Evolutionary conservation across 176 grass and related monocot genomes (phyloP).

Genomic region (Aegilops sharonensis): DNA sequence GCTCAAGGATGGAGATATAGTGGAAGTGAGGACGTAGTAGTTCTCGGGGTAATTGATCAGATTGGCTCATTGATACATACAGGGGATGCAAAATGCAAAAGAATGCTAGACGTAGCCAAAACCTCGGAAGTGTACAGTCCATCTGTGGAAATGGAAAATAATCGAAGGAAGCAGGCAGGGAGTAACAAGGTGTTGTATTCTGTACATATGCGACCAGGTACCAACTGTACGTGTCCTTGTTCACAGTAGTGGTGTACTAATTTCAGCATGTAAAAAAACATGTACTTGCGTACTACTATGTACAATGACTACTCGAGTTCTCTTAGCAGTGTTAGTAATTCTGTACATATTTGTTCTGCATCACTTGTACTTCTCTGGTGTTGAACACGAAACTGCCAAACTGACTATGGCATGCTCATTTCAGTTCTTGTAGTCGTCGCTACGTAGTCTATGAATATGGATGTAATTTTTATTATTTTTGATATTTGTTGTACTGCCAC

Average conservation of each 20-base stretch:
- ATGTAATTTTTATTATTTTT: too few relatives aligned
- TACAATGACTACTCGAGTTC: not conserved
- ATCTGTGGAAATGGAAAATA: slow-evolving; percentile 31
- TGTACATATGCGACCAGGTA: slow-evolving; percentile 36
- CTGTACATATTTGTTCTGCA: not conserved
- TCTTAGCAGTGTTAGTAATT: not conserved
- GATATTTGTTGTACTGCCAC: too few relatives aligned
- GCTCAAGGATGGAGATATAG: slow-evolving; percentile 96
- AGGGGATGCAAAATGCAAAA: slow-evolving; percentile 1
- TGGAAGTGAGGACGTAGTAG: slow-evolving; percentile 80
- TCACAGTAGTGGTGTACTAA: slow-evolving; percentile 16
- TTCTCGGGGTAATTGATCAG: slow-evolving; percentile 2
- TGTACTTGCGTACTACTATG: not conserved
- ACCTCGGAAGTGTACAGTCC: slow-evolving; percentile 42
- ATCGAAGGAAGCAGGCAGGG: slow-evolving; percentile 8
- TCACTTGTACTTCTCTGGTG: not conserved
- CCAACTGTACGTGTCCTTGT: slow-evolving; percentile 20
- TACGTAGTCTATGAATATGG: too few relatives aligned
- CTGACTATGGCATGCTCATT: too few relatives aligned
- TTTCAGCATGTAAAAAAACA: slow-evolving; percentile 21
- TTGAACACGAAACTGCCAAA: not conserved
- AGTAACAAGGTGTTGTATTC: slow-evolving; percentile 6
- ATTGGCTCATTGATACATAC: not conserved
- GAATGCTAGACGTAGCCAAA: slow-evolving; percentile 22
- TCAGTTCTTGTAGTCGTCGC: too few relatives aligned